Percentiles rank a stretch among this genome's conserved stretches.
Conservation (phyloP, 2,329 filamentous ascomycete genomes). For the Sphaceloma murrayae region DNA sequence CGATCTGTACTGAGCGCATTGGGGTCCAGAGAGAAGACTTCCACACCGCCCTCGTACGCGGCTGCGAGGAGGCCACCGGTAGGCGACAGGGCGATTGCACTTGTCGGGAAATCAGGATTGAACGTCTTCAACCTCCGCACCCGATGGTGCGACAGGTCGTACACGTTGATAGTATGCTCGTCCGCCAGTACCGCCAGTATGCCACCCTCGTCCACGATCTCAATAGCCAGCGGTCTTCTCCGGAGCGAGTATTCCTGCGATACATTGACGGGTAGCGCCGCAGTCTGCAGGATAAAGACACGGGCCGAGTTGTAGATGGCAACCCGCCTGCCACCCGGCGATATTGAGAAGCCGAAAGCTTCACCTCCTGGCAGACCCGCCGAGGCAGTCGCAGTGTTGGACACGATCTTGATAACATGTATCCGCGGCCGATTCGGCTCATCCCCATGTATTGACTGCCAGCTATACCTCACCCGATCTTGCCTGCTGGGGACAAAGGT, state of each 20-base stretch:
- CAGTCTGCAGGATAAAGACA: conserved; percentile 67
- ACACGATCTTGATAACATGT: conserved; percentile 64
- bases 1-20: conserved; percentile 38
- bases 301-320: conserved; percentile 78
- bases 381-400: conserved; percentile 70
- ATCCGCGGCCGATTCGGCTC: conserved; percentile 31
- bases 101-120: conserved; percentile 65
- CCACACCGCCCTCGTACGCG: conserved; percentile 76
- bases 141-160: conserved; percentile 55
- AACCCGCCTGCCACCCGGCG: conserved; percentile 62
- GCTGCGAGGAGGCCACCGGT: conserved; percentile 74
- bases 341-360: conserved; percentile 75
- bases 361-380: conserved; percentile 57
- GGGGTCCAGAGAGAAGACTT: conserved; percentile 65
- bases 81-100: conserved; percentile 70
- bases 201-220: conserved; percentile 67
- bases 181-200: conserved; percentile 69
- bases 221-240: conserved; percentile 63
- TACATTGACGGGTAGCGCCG: conserved; percentile 47
- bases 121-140: conserved; percentile 59
- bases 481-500: conserved; percentile 22
- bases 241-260: conserved; percentile 69
- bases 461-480: conserved; percentile 30
- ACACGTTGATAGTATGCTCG: conserved; percentile 75
- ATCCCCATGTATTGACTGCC: conserved; percentile 30